These are phyloP conservation scores for Rosa lucieae DNA, from an alignment of 306 rosid genomes.

Conservation along the genomic window DNA sequence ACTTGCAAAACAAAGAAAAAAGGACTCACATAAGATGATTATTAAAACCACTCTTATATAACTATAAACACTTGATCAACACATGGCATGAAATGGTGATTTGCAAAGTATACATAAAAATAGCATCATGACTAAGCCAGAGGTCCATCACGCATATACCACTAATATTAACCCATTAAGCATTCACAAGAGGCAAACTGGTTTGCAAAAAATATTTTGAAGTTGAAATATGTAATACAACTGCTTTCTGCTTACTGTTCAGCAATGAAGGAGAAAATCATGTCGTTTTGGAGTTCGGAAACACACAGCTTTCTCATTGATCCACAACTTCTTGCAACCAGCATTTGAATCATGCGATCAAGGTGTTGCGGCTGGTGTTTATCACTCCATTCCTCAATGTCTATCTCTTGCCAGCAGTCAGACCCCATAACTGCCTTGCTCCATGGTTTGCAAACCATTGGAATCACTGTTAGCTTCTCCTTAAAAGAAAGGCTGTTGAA, in stretches of 20 bases:
- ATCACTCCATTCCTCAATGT: slow-evolving; percentile 82
- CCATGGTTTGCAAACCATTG: slow-evolving; percentile 92
- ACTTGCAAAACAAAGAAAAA: slow-evolving; percentile 60
- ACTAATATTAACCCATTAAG: not conserved
- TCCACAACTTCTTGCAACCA: slow-evolving; percentile 66
- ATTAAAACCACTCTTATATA: not conserved
- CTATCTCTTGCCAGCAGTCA: slow-evolving; percentile 94
- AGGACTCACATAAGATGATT: not conserved
- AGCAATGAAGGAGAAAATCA: slow-evolving; percentile 71
- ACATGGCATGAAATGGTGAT: not conserved
- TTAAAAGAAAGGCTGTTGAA: slow-evolving; percentile 68
- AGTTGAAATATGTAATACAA: not conserved
- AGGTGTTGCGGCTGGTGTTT: slow-evolving; percentile 52
- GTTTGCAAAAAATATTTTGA: not conserved
- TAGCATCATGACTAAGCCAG: not conserved
- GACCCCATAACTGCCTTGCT: slow-evolving; percentile 69
- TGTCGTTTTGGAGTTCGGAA: slow-evolving; percentile 56
- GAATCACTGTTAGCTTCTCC: slow-evolving; percentile 72
- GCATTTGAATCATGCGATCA: slow-evolving; percentile 68
- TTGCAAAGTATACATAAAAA: not conserved
- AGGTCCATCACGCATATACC: not conserved
- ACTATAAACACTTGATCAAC: not conserved
- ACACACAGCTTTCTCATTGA: slow-evolving; percentile 81
- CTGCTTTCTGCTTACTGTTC: slow-evolving; percentile 66
- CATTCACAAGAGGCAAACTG: not conserved